Percentiles rank a stretch among this genome's conserved stretches.
These are phyloP conservation scores for Aureobasidium sp. DNA, from an alignment of 2,329 filamentous ascomycete genomes.

Conservation along the genomic window DNA sequence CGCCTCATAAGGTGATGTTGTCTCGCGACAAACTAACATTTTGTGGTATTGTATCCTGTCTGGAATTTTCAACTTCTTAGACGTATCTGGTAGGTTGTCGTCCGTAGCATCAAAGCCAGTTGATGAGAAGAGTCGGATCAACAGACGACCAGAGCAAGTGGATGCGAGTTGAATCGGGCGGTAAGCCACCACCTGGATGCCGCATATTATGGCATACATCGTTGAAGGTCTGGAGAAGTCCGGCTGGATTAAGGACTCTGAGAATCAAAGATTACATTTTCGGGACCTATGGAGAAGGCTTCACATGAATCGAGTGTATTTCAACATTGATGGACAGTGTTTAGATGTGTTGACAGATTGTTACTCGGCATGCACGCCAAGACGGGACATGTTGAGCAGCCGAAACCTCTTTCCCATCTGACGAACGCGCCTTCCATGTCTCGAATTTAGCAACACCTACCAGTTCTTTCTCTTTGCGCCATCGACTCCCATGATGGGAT, in stretches of 20 bases:
- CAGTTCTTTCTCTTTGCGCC: background rate
- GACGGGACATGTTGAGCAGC: background rate
- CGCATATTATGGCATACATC: background rate
- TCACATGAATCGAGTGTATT: no score
- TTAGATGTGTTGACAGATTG: background rate
- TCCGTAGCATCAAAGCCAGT: background rate
- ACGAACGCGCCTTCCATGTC: background rate
- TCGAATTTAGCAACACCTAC: background rate
- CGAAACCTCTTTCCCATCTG: background rate
- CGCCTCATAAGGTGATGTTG: background rate
- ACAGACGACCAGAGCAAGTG: background rate
- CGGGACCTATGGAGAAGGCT: no score
- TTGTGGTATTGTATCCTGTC: no score
- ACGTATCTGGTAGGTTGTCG: background rate
- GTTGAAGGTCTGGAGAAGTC: background rate
- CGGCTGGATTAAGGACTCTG: background rate
- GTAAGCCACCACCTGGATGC: background rate
- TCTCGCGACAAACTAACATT: background rate
- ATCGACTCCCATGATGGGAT: background rate
- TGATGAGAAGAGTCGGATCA: background rate
- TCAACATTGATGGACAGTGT: no score
- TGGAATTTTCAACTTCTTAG: background rate
- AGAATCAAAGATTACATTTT: background rate
- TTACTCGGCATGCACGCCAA: background rate
- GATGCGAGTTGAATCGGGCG: background rate